These are phyloP conservation scores for Pichia sp. DNA, from an alignment of 1,139 yeast genomes.

Conservation along the genomic window DNA sequence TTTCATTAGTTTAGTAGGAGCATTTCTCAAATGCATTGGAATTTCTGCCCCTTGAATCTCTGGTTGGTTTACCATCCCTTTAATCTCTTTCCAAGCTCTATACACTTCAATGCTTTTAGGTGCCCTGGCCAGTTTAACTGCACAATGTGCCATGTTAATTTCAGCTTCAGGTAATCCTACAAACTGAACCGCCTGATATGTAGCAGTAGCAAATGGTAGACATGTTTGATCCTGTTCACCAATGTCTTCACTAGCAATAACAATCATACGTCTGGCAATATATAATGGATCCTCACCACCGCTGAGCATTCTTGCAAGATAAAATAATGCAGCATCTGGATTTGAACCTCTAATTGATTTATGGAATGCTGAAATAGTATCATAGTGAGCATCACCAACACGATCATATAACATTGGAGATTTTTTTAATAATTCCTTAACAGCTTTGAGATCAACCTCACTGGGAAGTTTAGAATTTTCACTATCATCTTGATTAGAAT, in stretches of 20 bases:
- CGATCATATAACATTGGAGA: constrained; percentile 73
- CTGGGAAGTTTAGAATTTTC: constrained; percentile 6
- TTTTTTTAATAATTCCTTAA: constrained; percentile 39
- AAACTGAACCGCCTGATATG: constrained; percentile 82
- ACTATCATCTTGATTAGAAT: constrained; percentile 3
- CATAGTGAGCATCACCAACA: constrained; percentile 89
- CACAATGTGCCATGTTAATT: constrained; percentile 82
- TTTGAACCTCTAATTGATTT: constrained; percentile 84
- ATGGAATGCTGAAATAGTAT: constrained; percentile 89
- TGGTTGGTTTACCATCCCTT: constrained; percentile 51
- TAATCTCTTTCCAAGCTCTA: constrained; percentile 67
- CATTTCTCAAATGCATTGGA: constrained; percentile 82
- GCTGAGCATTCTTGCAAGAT: constrained; percentile 76
- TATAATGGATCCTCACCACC: constrained; percentile 94
- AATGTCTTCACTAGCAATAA: constrained; percentile 88
- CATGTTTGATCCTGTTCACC: constrained; percentile 79
- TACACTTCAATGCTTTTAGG: constrained; percentile 82
- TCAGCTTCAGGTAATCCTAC: constrained; percentile 98
- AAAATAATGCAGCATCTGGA: constrained; percentile 84
- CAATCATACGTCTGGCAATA: constrained; percentile 85
- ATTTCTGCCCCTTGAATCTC: constrained; percentile 58
- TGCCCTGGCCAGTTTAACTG: constrained; percentile 79
- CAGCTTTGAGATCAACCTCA: constrained; percentile 26
- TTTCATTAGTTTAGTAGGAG: constrained; percentile 86
- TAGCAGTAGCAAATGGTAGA: constrained; percentile 79